Percentiles rank a stretch among this genome's conserved stretches.
These are phyloP conservation scores for Byssothecium circinans DNA, from an alignment of 2,329 filamentous ascomycete species.

Conservation along the genomic window DNA sequence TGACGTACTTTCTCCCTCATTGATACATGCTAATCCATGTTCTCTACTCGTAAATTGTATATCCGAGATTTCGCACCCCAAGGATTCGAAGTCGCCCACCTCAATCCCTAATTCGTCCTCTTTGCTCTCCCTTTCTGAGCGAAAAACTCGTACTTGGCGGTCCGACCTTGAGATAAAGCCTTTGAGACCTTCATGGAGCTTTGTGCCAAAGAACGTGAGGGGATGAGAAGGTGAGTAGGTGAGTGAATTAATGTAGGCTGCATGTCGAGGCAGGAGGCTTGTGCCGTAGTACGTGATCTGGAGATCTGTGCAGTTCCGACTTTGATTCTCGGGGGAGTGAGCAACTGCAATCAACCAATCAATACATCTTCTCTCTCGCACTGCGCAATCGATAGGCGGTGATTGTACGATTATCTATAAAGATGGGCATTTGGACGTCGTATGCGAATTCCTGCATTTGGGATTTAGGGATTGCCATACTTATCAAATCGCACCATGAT, in stretches of 20 bases:
- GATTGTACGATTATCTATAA: not conserved
- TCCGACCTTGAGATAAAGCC: slow-evolving; percentile 4
- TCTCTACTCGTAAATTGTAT: slow-evolving; percentile 13
- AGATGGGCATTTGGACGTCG: not conserved
- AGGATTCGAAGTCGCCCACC: not conserved
- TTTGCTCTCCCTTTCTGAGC: slow-evolving; percentile 10
- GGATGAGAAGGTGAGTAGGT: not conserved
- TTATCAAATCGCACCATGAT: slow-evolving; percentile 36
- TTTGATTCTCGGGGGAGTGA: not conserved
- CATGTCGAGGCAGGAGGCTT: slow-evolving; percentile 17
- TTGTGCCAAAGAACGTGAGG: slow-evolving; percentile 5
- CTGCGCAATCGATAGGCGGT: not conserved
- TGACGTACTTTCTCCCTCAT: not conserved
- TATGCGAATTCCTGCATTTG: too few relatives aligned
- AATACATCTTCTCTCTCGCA: not conserved
- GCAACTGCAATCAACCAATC: slow-evolving; percentile 12
- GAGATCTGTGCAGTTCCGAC: not conserved
- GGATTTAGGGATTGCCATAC: slow-evolving; percentile 1
- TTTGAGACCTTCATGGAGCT: slow-evolving; percentile 1
- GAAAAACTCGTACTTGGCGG: slow-evolving; percentile 13
- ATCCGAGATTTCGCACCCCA: slow-evolving; percentile 1
- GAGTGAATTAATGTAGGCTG: not conserved
- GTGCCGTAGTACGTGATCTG: slow-evolving; percentile 22
- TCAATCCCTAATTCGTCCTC: slow-evolving; percentile 4
- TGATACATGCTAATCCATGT: slow-evolving; percentile 2